phyloP scores from a whole-genome alignment of 805 yeast genomes.

The Maudiozyma serrabonitensis region DNA sequence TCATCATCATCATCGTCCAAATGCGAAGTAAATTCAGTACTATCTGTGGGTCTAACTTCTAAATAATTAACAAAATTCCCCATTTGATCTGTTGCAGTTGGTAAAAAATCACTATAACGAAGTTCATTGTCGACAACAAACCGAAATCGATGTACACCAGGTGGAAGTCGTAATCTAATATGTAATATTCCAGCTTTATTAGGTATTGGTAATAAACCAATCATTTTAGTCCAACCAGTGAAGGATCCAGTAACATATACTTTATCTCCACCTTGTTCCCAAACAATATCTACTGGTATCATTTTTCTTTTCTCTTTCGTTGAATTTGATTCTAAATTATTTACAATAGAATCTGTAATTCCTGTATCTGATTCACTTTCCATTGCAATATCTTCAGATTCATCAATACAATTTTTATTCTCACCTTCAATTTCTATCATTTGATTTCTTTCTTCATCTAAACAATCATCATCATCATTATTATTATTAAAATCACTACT shows the following conservation, averaged over 20 bases:
- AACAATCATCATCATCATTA: background rate
- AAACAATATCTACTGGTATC: conserved; percentile 57
- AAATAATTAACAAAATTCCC: conserved; percentile 90
- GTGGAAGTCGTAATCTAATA: conserved; percentile 66
- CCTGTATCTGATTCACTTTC: background rate
- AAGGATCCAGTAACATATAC: conserved; percentile 96
- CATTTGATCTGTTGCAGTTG: conserved; percentile 92
- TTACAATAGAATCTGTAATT: background rate
- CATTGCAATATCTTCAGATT: background rate
- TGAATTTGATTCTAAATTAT: background rate
- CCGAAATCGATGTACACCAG: conserved; percentile 86
- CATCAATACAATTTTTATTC: background rate
- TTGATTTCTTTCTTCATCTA: background rate
- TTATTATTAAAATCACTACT: background rate
- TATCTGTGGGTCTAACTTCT: conserved; percentile 45
- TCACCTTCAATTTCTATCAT: background rate
- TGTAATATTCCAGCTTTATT: conserved; percentile 34
- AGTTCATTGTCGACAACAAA: conserved; percentile 91
- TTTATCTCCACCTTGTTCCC: conserved; percentile 94
- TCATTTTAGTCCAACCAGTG: conserved; percentile 98
- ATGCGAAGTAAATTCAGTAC: conserved; percentile 5
- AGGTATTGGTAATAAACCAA: conserved; percentile 49
- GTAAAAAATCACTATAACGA: conserved; percentile 73
- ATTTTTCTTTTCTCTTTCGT: conserved; percentile 7
- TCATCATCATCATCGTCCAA: conserved; percentile 1